Percentiles rank a stretch among this genome's conserved stretches.
phyloP scores from a whole-genome alignment of 805 yeast species.

The Myxozyma melibiosi region DNA sequence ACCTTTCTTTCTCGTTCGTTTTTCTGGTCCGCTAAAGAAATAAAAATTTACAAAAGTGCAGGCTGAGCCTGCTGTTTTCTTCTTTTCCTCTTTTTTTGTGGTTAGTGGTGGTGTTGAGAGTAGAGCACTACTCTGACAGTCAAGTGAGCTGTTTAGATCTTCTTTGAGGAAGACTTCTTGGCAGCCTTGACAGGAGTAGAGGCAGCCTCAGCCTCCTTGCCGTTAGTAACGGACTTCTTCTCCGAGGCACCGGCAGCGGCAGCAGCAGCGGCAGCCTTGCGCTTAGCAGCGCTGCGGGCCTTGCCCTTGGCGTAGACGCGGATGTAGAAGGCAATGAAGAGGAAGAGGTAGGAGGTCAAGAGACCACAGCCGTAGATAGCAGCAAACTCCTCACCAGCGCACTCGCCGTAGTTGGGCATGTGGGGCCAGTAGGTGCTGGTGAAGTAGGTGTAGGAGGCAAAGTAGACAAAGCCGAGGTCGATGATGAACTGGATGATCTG shows the following conservation, averaged over 20 bases:
- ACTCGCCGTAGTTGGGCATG: constrained; percentile 79
- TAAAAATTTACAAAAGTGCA: too few species aligned
- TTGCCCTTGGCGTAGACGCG: constrained; percentile 65
- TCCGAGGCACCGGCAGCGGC: constrained; percentile 7
- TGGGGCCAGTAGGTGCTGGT: constrained; percentile 66
- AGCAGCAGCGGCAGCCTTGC: constrained; percentile 14
- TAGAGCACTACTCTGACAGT: neutral
- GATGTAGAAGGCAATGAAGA: constrained; percentile 91
- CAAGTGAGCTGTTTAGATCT: constrained; percentile 9
- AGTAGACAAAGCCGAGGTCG: constrained; percentile 88
- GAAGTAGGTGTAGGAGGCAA: constrained; percentile 89
- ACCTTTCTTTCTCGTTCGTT: neutral
- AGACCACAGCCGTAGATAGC: constrained; percentile 90
- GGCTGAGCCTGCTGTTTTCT: too few species aligned
- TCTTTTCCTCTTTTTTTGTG: too few species aligned
- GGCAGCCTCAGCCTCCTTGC: constrained; percentile 1
- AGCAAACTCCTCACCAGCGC: constrained; percentile 91
- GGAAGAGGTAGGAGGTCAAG: constrained; percentile 81
- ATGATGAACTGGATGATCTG: constrained; percentile 92
- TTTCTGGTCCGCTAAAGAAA: too few species aligned
- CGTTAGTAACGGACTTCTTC: constrained; percentile 5
- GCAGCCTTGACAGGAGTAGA: constrained; percentile 24
- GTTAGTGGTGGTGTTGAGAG: too few species aligned
- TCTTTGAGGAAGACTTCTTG: constrained; percentile 28
- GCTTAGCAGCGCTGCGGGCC: constrained; percentile 32